Percentiles rank a stretch among this genome's conserved stretches.
These are phyloP conservation scores for Ganoderma lucidum DNA, from an alignment of 1,284 basidiomycete genomes.

Conservation along the genomic window DNA sequence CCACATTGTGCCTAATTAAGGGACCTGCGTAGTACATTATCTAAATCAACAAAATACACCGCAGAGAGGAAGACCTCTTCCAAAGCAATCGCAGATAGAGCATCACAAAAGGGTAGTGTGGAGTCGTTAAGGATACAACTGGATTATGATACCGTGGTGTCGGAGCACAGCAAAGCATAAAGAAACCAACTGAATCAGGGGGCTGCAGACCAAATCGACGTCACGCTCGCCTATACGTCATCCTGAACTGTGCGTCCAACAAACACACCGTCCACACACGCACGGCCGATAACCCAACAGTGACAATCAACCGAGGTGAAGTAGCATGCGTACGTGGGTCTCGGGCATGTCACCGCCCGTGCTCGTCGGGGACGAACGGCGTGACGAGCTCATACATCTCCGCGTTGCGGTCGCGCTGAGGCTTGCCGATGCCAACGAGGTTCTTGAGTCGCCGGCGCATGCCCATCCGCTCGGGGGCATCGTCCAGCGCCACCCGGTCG, in stretches of 20 bases:
- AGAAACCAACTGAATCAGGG: background rate
- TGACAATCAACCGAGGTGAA: background rate
- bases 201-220: background rate
- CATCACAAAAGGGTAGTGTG: background rate
- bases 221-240: background rate
- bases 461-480: slow-evolving; percentile 47
- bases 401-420: slow-evolving; percentile 63
- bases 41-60: background rate
- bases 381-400: slow-evolving; percentile 82
- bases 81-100: background rate
- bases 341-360: slow-evolving; percentile 23
- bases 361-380: slow-evolving; percentile 61
- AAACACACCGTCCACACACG: background rate
- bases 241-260: background rate
- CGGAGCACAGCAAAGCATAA: background rate
- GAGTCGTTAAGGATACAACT: slow-evolving; percentile 6
- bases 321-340: background rate
- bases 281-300: background rate
- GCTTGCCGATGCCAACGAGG: slow-evolving; percentile 63
- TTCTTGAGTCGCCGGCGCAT: slow-evolving; percentile 60
- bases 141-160: background rate
- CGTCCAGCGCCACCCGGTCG: slow-evolving; percentile 45
- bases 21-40: background rate
- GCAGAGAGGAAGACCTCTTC: background rate
- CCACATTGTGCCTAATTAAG: background rate